These are phyloP conservation scores for Physcomitrellopsis africana DNA, from an alignment of 225 moss, liverwort and hornwort genomes.

Conservation along the genomic window DNA sequence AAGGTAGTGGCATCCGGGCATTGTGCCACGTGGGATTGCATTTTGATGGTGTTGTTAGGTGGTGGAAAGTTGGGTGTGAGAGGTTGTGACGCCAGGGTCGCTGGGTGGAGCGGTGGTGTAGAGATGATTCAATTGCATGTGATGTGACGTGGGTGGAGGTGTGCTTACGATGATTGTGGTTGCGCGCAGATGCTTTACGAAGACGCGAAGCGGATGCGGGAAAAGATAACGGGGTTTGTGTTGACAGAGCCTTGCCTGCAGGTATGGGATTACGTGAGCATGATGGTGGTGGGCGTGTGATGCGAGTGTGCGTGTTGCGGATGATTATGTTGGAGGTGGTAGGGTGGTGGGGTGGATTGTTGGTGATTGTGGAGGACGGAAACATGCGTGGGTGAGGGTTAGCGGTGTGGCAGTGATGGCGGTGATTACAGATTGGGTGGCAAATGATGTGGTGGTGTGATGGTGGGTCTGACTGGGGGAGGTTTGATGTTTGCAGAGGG, in stretches of 20 bases:
- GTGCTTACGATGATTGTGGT: not conserved
- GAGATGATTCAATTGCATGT: not conserved
- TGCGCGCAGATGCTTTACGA: slow-evolving; percentile 60
- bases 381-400: too few relatives aligned
- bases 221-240: slow-evolving; percentile 56
- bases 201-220: slow-evolving; percentile 59
- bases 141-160: not conserved
- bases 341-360: too few relatives aligned
- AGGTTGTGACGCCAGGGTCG: too few relatives aligned
- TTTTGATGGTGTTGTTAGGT: not conserved
- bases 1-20: slow-evolving; percentile 48
- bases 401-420: too few relatives aligned
- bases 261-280: slow-evolving; percentile 35
- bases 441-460: too few relatives aligned
- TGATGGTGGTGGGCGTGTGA: too few relatives aligned
- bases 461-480: too few relatives aligned
- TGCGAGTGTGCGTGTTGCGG: too few relatives aligned
- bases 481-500: slow-evolving; percentile 65
- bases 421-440: not conserved
- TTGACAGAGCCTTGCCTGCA: slow-evolving; percentile 56
- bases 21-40: not conserved
- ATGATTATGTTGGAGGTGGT: too few relatives aligned
- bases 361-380: too few relatives aligned
- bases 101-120: not conserved
- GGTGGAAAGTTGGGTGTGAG: too few relatives aligned